Percentiles rank a stretch among this genome's conserved stretches.
Conservation (phyloP, 495 filamentous ascomycete species). For the Penicillium canariense region DNA sequence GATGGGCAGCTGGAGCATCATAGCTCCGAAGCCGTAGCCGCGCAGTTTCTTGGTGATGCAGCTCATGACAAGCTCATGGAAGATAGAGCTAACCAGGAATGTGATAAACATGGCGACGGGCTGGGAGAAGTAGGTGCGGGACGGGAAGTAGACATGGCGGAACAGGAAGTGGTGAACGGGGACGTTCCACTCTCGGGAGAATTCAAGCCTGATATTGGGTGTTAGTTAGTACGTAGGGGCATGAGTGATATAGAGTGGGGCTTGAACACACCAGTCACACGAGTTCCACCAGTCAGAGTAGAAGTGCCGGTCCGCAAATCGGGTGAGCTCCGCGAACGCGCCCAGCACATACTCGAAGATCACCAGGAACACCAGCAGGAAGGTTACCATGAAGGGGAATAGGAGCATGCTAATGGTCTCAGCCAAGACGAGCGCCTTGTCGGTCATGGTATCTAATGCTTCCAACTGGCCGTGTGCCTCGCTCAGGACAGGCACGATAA, state of each 20-base stretch:
- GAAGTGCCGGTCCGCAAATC: slow-evolving; percentile 92
- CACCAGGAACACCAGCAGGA: slow-evolving; percentile 91
- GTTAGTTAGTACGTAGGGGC: neutral
- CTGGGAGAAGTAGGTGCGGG: slow-evolving; percentile 68
- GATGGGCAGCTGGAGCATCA: slow-evolving; percentile 96
- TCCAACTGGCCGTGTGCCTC: slow-evolving; percentile 72
- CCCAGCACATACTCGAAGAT: slow-evolving; percentile 97
- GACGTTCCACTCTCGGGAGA: slow-evolving; percentile 96
- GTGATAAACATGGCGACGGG: slow-evolving; percentile 84
- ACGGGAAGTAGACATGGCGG: slow-evolving; percentile 87
- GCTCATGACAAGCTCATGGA: slow-evolving; percentile 94
- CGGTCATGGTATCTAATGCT: slow-evolving; percentile 51
- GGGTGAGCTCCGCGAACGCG: slow-evolving; percentile 89
- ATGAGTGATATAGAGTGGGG: neutral
- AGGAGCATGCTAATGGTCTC: slow-evolving; percentile 93
- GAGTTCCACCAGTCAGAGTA: slow-evolving; percentile 95
- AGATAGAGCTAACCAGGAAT: slow-evolving; percentile 83
- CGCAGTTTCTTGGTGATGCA: slow-evolving; percentile 97
- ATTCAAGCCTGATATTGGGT: slow-evolving; percentile 70
- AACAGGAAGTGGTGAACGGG: slow-evolving; percentile 98
- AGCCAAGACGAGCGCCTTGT: slow-evolving; percentile 74
- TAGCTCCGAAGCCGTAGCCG: slow-evolving; percentile 88
- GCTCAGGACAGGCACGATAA: slow-evolving; percentile 83
- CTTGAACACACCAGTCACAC: slow-evolving; percentile 47
- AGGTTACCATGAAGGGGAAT: slow-evolving; percentile 96